Evolutionary conservation across 352 stramenopile species (phyloP).

Genomic region (Phytopythium delawarense): DNA sequence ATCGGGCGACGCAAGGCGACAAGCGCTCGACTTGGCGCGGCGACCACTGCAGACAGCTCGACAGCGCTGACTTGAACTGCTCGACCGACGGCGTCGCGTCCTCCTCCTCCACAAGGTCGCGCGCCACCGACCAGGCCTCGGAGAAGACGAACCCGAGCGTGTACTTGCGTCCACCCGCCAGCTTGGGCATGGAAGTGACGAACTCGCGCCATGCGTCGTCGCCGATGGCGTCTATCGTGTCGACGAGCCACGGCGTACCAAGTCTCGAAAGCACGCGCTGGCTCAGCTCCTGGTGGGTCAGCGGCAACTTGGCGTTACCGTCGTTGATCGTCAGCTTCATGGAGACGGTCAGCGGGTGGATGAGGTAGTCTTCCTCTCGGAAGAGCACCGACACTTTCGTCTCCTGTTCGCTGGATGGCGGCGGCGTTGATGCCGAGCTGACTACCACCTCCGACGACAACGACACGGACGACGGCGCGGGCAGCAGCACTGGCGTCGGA

Average conservation of each 20-base stretch:
- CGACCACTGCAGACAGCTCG: constrained; percentile 78
- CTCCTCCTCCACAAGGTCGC: constrained; percentile 72
- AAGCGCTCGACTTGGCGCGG: constrained; percentile 55
- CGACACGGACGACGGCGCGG: background rate
- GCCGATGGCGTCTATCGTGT: constrained; percentile 70
- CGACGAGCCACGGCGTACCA: constrained; percentile 73
- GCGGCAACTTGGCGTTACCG: constrained; percentile 66
- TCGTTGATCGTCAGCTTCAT: constrained; percentile 85
- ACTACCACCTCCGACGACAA: background rate
- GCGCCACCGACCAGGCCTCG: constrained; percentile 75
- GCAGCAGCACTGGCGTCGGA: background rate
- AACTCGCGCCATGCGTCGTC: constrained; percentile 70
- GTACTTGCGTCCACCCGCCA: constrained; percentile 72
- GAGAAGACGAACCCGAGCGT: constrained; percentile 84
- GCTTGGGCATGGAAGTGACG: constrained; percentile 59
- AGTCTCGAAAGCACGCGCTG: constrained; percentile 64
- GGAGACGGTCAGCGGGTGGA: constrained; percentile 67
- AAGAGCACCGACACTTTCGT: constrained; percentile 30
- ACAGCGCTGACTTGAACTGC: constrained; percentile 70
- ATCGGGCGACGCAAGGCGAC: constrained; percentile 54
- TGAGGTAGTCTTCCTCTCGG: constrained; percentile 50
- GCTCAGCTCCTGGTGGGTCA: constrained; percentile 76
- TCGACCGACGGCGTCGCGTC: constrained; percentile 64
- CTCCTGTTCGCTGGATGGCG: constrained; percentile 7
- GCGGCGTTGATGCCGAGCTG: constrained; percentile 7